Conservation (phyloP, 2,329 filamentous ascomycete genomes). For the Annulohypoxylon truncatum region DNA sequence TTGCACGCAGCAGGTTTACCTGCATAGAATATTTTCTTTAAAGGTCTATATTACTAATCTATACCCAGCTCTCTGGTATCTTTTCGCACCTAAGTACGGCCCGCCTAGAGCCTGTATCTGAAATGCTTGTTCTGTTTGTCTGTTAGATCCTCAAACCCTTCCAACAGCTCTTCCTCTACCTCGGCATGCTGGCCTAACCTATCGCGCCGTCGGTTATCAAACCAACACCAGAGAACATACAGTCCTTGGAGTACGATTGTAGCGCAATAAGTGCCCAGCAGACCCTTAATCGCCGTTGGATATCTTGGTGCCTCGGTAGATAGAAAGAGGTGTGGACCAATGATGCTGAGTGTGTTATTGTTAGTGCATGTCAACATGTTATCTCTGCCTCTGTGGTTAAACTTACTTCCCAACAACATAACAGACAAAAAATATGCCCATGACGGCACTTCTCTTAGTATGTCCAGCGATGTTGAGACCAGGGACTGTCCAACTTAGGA, state of each 20-base stretch:
- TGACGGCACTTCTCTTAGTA: slow-evolving; percentile 62
- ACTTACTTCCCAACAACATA: slow-evolving; percentile 59
- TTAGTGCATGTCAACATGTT: slow-evolving; percentile 1
- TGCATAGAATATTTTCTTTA: no score
- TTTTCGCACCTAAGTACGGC: no score
- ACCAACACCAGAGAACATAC: slow-evolving; percentile 40
- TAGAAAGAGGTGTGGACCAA: slow-evolving; percentile 52
- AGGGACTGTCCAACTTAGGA: slow-evolving; percentile 64
- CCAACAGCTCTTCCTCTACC: slow-evolving; percentile 34
- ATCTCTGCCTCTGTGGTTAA: background rate
- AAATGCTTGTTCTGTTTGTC: slow-evolving; percentile 44
- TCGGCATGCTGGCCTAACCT: slow-evolving; percentile 26
- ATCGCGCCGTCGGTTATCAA: slow-evolving; percentile 37
- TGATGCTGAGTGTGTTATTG: slow-evolving; percentile 20
- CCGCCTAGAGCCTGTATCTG: slow-evolving; percentile 34
- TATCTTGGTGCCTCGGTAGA: slow-evolving; percentile 35
- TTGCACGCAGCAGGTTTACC: no score
- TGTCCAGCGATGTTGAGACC: slow-evolving; percentile 61
- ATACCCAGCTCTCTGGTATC: no score
- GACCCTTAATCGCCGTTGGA: slow-evolving; percentile 40
- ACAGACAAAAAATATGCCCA: slow-evolving; percentile 62
- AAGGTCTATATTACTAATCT: no score
- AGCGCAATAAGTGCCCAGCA: slow-evolving; percentile 39
- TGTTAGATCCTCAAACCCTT: slow-evolving; percentile 41
- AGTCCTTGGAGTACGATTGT: slow-evolving; percentile 33